Evolutionary conservation across 2,329 filamentous ascomycete species (phyloP).

Genomic region (Malbranchea zuffiana): DNA sequence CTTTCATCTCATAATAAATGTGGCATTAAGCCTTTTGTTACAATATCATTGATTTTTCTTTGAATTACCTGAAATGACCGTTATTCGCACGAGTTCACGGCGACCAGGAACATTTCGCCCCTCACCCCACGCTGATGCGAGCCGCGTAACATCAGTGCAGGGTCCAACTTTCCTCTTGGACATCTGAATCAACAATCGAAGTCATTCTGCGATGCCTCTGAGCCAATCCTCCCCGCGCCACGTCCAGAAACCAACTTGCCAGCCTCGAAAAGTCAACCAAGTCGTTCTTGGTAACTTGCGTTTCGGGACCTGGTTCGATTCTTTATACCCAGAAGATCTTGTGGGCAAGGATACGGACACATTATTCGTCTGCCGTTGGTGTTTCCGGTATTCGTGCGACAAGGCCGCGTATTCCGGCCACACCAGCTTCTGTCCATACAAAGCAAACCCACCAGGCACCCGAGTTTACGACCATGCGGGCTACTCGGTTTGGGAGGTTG

Average conservation of each 20-base stretch:
- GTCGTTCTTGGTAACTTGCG: slow-evolving; percentile 74
- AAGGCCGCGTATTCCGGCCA: slow-evolving; percentile 29
- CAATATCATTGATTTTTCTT: no score
- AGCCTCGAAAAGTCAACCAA: slow-evolving; percentile 71
- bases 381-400: slow-evolving; percentile 73
- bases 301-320: slow-evolving; percentile 87
- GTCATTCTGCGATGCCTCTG: slow-evolving; percentile 8
- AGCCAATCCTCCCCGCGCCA: slow-evolving; percentile 9
- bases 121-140: no score
- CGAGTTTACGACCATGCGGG: slow-evolving; percentile 69
- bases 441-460: slow-evolving; percentile 50
- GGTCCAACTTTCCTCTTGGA: no score
- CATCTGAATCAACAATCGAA: no score
- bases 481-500: slow-evolving; percentile 84
- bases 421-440: slow-evolving; percentile 43
- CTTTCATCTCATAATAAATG: no score
- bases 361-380: slow-evolving; percentile 80
- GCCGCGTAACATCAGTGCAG: no score
- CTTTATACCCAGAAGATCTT: slow-evolving; percentile 70
- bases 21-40: no score
- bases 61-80: no score
- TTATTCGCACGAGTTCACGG: no score
- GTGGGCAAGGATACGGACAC: slow-evolving; percentile 42
- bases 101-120: no score
- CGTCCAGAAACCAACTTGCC: slow-evolving; percentile 13